Base-by-base conservation (phyloP, 2,329 filamentous ascomycete genomes). In the Claviceps purpurea region DNA sequence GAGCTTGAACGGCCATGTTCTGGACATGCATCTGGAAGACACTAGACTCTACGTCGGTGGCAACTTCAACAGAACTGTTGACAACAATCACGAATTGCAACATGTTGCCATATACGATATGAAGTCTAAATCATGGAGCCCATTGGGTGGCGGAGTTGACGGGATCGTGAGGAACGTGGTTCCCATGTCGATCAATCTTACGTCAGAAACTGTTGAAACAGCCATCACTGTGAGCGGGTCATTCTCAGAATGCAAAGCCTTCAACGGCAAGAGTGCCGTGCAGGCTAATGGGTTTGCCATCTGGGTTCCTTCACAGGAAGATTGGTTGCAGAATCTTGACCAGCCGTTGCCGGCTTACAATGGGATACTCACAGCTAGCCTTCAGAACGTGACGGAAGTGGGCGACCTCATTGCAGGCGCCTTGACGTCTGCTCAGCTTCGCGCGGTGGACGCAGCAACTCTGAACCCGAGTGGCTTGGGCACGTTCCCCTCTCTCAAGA, bases 291-390 rank as follows among this genome's bases (percentile, higher is more conserved):
- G 90, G 2, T 89, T 98, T 61, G 91, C 89, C 14, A 75, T 97
- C 40, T 98, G 93, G 93, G 84, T 97, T 7, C 87, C 87, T 3
- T 94, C 89, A 3, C 75, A 78, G 56, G 77, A 75, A 53, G 93
- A 93, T 64, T 98, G 93, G 93, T 74, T 98, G 16, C 81, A 89
- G 62, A 93, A 94, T 58, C 70, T 96, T 18, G 67, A 81, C 39
- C 71, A 79, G 6, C 70, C 78, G 7, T 75, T 82, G 37, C 81
- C 87, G 51, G 74, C 78, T 6, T 78, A 94, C 59, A 75, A 76
- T 53, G 94, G 93, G 40, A 71, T 82, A 52, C 74, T 98, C 46
- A 85, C 83, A 18, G 78, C 87, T 1, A 74, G 76, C 6, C 74
- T 84, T 41, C 76, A 87, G n/a, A 74, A 83, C 50, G 71, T 89